phyloP scores from a whole-genome alignment of 106 monocot genomes.

The Apostasia shenzhenica region DNA sequence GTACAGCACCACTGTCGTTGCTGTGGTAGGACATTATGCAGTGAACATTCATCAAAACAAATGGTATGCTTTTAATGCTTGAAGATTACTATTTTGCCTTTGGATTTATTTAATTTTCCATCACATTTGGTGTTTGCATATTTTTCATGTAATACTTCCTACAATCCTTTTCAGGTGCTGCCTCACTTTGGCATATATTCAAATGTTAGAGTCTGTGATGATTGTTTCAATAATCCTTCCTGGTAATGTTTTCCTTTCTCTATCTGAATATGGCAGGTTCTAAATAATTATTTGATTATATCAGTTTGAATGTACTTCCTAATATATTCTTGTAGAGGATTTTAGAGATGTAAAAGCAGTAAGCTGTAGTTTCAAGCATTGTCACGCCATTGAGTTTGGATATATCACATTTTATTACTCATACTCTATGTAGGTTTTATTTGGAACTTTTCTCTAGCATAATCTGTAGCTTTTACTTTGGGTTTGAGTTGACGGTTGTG shows the following conservation, averaged over 20 bases:
- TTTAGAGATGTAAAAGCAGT: no score
- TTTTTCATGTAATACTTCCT: background rate
- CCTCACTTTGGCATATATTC: slow-evolving; percentile 82
- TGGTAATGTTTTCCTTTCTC: slow-evolving; percentile 29
- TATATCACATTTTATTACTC: background rate
- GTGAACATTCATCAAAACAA: slow-evolving; percentile 86
- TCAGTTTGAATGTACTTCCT: background rate
- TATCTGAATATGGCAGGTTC: background rate
- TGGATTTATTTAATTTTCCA: background rate
- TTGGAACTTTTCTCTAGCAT: background rate
- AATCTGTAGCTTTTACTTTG: background rate
- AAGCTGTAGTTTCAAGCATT: no score
- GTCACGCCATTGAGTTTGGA: no score
- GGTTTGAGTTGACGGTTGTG: background rate
- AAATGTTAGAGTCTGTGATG: slow-evolving; percentile 81
- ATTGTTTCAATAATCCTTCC: slow-evolving; percentile 82
- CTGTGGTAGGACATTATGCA: slow-evolving; percentile 90
- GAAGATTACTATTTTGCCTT: background rate
- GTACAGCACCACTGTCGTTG: slow-evolving; percentile 89
- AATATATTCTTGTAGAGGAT: no score
- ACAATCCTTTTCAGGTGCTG: slow-evolving; percentile 48
- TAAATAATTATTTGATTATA: background rate
- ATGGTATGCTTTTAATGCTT: slow-evolving; percentile 43
- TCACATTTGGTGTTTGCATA: background rate
- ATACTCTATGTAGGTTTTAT: background rate